Conservation (phyloP, 2,329 filamentous ascomycete species). For the Thielaviopsis musarum region DNA sequence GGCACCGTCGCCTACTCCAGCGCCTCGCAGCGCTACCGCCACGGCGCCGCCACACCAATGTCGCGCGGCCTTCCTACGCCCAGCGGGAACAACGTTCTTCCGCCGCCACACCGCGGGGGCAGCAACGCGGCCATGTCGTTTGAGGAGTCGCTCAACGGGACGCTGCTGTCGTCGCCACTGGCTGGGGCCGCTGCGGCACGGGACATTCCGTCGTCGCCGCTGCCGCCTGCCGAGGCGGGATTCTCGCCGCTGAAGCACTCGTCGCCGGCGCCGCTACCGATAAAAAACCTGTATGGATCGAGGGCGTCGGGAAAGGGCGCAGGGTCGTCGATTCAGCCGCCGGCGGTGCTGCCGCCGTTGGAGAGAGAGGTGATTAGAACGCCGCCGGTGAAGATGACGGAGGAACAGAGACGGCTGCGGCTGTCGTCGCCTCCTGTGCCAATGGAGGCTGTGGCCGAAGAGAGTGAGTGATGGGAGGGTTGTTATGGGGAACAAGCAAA, state of each 20-base stretch:
- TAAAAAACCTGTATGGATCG: conserved; percentile 14
- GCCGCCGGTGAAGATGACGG: conserved; percentile 39
- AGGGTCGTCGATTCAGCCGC: conserved; percentile 35
- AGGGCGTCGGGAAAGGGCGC: conserved; percentile 19
- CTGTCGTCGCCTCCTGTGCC: conserved; percentile 1
- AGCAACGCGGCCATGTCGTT: conserved; percentile 7
- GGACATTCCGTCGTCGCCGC: conserved; percentile 10
- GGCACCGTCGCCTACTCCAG: background rate
- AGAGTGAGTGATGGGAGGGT: background rate
- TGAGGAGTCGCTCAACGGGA: conserved; percentile 8
- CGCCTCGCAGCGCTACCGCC: conserved; percentile 3
- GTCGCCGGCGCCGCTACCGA: conserved; percentile 21
- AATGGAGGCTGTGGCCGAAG: background rate
- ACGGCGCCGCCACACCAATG: conserved; percentile 7
- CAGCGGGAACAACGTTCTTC: conserved; percentile 9
- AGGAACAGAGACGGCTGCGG: conserved; percentile 15
- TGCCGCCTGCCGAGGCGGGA: conserved; percentile 26
- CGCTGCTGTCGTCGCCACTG: conserved; percentile 8
- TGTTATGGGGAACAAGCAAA: too few species aligned
- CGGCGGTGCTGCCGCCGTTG: conserved; percentile 39
- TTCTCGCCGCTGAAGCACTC: conserved; percentile 37
- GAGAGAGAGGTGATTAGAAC: conserved; percentile 39
- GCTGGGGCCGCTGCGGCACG: background rate
- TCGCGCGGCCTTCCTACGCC: conserved; percentile 10
- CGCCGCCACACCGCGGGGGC: conserved; percentile 1